Conservation (phyloP, 1,284 basidiomycete genomes). For the Ustilago trichophora region DNA sequence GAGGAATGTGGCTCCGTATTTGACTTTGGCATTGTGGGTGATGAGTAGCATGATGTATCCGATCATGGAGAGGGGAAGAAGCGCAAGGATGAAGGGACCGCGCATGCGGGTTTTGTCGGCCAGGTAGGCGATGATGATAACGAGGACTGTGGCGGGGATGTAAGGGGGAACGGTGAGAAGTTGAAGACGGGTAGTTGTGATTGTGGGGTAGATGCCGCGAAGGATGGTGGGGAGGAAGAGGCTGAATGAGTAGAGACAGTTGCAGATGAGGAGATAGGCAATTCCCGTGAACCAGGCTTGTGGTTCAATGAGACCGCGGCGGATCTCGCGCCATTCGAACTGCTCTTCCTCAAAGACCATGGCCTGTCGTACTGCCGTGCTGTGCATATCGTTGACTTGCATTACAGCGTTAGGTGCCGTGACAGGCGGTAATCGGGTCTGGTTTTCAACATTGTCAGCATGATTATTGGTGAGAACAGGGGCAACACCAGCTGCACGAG, state of each 20-base stretch:
- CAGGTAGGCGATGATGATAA: constrained; percentile 62
- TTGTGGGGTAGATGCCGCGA: constrained; percentile 40
- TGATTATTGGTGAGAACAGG: neutral
- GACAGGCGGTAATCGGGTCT: constrained; percentile 7
- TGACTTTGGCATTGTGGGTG: constrained; percentile 41
- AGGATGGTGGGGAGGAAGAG: constrained; percentile 71
- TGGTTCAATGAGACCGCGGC: constrained; percentile 42
- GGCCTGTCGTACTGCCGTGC: constrained; percentile 11
- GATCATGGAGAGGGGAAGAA: constrained; percentile 64
- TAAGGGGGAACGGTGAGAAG: constrained; percentile 55
- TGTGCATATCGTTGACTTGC: neutral
- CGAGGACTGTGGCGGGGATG: constrained; percentile 58
- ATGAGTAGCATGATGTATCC: constrained; percentile 60
- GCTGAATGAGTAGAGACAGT: constrained; percentile 49
- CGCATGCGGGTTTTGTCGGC: constrained; percentile 65
- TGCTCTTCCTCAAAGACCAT: constrained; percentile 37
- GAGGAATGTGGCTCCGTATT: constrained; percentile 63
- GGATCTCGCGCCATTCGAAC: constrained; percentile 53
- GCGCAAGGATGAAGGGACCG: constrained; percentile 64
- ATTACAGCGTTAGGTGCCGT: constrained; percentile 12
- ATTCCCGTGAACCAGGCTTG: constrained; percentile 56
- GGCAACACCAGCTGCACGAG: constrained; percentile 70
- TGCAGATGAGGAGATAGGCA: constrained; percentile 47
- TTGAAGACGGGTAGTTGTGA: constrained; percentile 47
- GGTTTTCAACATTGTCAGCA: constrained; percentile 19